Evolutionary conservation across 1,139 yeast species (phyloP), one percentile per base, ranked within the genome.

Genomic region (Debaryomyces fabryi): DNA sequence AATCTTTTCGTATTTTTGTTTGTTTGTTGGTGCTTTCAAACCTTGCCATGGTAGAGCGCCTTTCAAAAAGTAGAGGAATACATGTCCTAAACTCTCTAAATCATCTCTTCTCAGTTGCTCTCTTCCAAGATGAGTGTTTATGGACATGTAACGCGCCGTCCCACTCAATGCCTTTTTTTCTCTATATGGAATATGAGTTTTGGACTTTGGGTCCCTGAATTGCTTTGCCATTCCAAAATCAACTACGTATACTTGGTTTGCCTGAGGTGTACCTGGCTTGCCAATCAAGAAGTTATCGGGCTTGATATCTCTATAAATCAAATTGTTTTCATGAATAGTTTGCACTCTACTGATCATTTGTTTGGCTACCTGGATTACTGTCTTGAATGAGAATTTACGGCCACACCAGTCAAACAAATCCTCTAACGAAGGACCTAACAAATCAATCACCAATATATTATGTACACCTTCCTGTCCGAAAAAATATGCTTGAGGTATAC

Each of bases 381-480:
- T 85, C 60, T 84, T 81, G 34, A 83, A 77, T n/a, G 81, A 68
- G 58, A 86, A 86, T 59, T 79, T 78, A 39, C 93, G 75, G 15
- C 86, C 86, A 69, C 93, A 86, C 93, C 92, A 86, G 60, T 86
- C 93, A 68, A 86, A 86, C 49, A 86, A 69, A 63, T 86, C 93
- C 62, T 86, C 92, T 51, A 86, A 72, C 0, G 90, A 85, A 2
- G 93, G 93, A 1, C 93, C 93, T 51, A 86, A 67, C 32, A 86
- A 69, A 58, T 86, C 92, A 52, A 86, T 86, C 25, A 86, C 87
- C 52, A 86, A 67, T 42, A 86, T 85, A 58, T 85, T 85, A 67
- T 86, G 91, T 38, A 85, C 78, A 6, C 93, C 92, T 67, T 86
- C 92, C 62, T 86, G 92, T 6, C 92, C 93, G 63, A 86, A 85